Evolutionary conservation across 179 eudicot genomes (phyloP), one percentile per base, ranked within the genome.

Genomic region (Gypsophila paniculata): DNA sequence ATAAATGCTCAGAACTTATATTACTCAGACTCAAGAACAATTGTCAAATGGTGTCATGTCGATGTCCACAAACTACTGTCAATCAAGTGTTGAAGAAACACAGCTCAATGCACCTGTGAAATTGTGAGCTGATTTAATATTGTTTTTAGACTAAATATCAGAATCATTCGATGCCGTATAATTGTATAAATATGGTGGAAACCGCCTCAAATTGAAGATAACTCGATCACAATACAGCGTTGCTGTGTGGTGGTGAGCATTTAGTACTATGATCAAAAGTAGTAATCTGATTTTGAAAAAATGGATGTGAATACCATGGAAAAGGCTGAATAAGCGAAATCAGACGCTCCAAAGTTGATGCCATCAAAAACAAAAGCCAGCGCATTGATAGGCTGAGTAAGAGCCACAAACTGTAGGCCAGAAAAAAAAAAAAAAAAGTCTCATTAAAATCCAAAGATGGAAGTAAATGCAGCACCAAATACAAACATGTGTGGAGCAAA

Each of bases 241-340:
- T 29, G 34, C 4, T 29, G 46, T 9, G 46, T 42, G 8, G 46
- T 6, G 46, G 46, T 42, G 46, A 42, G 10, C 8, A 42, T 42
- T 29, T 1, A 29, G 34, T 29, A 4, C 34, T 29, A 29, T 29
- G 34, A 6, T 6, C 0, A 6, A 42, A 42, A 6, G 46, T 42
- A 42, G 46, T 42, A 42, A 58, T 29, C 38, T 26, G 61, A 32
- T 8, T 68, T 25, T n/a, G 39, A 21, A n/a, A 63, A 34, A 49
- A 51, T 10, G 53, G 26, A 23, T 14, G 29, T 51, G 17, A 58
- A 18, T 83, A 81, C 96, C 96, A 87, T 89, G 55, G 95, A 86
- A 70, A 82, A 77, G 18, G 96, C 96, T 51, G 97, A 86, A 73
- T 89, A 91, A 11, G 88, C 92, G 71, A 87, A 91, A 86, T 91